Evolutionary conservation across 352 stramenopile species (phyloP).

Genomic region (Phytophthora cryptogea): DNA sequence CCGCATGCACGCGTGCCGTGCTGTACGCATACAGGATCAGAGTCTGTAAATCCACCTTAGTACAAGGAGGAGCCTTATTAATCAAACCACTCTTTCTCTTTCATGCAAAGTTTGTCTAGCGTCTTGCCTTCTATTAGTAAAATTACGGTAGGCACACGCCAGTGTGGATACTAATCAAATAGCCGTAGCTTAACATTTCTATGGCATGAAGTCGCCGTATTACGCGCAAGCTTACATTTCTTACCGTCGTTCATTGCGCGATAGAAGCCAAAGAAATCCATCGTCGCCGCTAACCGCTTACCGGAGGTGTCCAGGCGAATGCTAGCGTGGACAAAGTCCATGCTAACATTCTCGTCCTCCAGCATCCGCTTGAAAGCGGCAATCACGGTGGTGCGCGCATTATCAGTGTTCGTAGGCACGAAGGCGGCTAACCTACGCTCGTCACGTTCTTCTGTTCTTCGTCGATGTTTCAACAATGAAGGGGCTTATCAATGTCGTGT

Average conservation of each 20-base stretch:
- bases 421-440: constrained; percentile 14
- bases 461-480: no score
- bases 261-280: constrained; percentile 1
- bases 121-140: constrained; percentile 12
- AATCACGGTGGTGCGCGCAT: constrained; percentile 9
- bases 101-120: constrained; percentile 24
- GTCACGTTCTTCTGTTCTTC: not conserved
- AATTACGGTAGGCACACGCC: constrained; percentile 6
- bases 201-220: constrained; percentile 11
- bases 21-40: constrained; percentile 16
- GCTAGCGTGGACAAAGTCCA: constrained; percentile 10
- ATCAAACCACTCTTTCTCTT: constrained; percentile 20
- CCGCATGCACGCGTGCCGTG: not conserved
- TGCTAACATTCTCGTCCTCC: constrained; percentile 1
- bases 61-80: constrained; percentile 40
- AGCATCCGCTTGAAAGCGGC: constrained; percentile 8
- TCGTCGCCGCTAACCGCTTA: constrained; percentile 4
- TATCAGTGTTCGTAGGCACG: constrained; percentile 16
- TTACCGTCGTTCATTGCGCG: constrained; percentile 16
- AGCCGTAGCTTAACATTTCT: constrained; percentile 6
- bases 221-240: constrained; percentile 14
- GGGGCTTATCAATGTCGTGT: no score
- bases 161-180: not conserved
- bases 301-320: not conserved
- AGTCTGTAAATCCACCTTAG: constrained; percentile 24